A percentile compares a stretch with the other conserved stretches of the same genome.
phyloP scores from a whole-genome alignment of 2,329 filamentous ascomycete species.

The Didymella arachidicola region DNA sequence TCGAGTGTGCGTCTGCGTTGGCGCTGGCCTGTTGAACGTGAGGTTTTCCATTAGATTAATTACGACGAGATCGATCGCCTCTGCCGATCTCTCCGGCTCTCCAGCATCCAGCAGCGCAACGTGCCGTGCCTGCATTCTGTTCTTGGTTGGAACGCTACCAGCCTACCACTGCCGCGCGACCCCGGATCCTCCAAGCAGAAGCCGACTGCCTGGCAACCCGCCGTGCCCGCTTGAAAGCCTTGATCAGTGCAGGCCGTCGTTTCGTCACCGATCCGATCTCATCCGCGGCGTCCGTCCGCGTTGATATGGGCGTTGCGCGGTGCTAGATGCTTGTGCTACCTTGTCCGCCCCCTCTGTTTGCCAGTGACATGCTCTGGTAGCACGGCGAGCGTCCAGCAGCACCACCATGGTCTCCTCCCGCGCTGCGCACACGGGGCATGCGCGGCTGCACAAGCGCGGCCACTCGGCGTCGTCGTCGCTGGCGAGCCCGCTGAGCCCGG shows the following conservation, averaged over 20 bases:
- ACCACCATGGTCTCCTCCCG: slow-evolving; percentile 31
- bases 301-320: slow-evolving; percentile 34
- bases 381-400: slow-evolving; percentile 23
- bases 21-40: slow-evolving; percentile 3
- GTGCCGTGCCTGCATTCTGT: slow-evolving; percentile 17
- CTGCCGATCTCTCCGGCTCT: slow-evolving; percentile 16
- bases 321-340: slow-evolving; percentile 31
- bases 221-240: slow-evolving; percentile 4
- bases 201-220: slow-evolving; percentile 11
- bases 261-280: slow-evolving; percentile 24
- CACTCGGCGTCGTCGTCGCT: slow-evolving; percentile 51
- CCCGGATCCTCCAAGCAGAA: slow-evolving; percentile 14
- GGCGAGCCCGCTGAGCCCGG: slow-evolving; percentile 45
- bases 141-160: slow-evolving; percentile 6
- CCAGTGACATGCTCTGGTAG: slow-evolving; percentile 29
- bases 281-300: slow-evolving; percentile 14
- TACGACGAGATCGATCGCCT: slow-evolving; percentile 21
- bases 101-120: slow-evolving; percentile 15
- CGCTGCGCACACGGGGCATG: slow-evolving; percentile 42
- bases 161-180: slow-evolving; percentile 2
- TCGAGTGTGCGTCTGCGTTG: background rate
- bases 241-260: slow-evolving; percentile 10
- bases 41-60: slow-evolving; percentile 14
- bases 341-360: slow-evolving; percentile 16
- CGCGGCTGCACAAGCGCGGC: slow-evolving; percentile 52